A percentile compares a stretch with the other conserved stretches of the same genome.
Conservation (phyloP, 192 early-diverging fungal species). For the Coemansia sp. region DNA sequence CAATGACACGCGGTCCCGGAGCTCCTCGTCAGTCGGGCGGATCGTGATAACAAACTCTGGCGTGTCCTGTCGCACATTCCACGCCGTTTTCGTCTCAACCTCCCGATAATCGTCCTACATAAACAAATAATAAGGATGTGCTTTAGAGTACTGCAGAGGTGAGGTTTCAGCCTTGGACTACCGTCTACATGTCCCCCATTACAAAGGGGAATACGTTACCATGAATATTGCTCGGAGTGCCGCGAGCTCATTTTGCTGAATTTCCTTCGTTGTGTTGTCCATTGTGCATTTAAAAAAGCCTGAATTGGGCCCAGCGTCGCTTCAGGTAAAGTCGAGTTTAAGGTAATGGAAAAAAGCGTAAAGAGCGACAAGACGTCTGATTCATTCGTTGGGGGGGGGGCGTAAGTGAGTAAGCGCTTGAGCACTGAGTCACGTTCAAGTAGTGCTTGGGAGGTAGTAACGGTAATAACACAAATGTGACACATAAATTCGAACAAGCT, state of each 20-base stretch:
- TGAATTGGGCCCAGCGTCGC: background rate
- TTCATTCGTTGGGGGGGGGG: background rate
- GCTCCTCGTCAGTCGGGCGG: slow-evolving; percentile 32
- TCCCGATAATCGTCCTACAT: slow-evolving; percentile 50
- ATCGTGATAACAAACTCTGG: slow-evolving; percentile 46
- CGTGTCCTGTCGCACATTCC: slow-evolving; percentile 44
- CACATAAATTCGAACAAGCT: background rate
- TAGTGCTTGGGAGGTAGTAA: background rate
- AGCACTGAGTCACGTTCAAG: background rate
- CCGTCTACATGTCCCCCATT: background rate
- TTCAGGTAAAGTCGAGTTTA: background rate
- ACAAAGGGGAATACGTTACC: slow-evolving; percentile 21
- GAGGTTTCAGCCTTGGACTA: background rate
- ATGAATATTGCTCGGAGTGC: slow-evolving; percentile 64
- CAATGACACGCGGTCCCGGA: slow-evolving; percentile 30
- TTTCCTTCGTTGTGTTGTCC: slow-evolving; percentile 48
- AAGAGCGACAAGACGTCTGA: background rate
- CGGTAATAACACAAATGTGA: background rate
- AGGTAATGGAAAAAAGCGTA: background rate
- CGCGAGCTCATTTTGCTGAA: slow-evolving; percentile 74
- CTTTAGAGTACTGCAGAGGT: too few relatives aligned
- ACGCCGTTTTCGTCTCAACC: slow-evolving; percentile 43
- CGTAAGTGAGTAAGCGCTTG: background rate
- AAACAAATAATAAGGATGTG: background rate
- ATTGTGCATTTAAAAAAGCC: slow-evolving; percentile 28